Base-by-base conservation (phyloP, 2,329 filamentous ascomycete species). In the Chaetomium sp. region DNA sequence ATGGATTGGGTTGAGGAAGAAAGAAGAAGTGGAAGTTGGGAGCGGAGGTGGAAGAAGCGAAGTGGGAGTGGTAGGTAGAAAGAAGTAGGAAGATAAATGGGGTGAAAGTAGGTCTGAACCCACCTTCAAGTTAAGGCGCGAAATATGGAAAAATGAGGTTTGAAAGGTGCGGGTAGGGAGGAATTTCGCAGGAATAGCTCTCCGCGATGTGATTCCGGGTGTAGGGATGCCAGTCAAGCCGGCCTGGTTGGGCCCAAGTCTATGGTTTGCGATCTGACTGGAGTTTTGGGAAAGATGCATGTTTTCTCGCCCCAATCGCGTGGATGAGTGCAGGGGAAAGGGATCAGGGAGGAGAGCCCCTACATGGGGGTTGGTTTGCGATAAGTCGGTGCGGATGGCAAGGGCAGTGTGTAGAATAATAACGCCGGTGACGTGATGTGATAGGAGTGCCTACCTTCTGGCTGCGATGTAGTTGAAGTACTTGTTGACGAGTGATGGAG, bases 221-320 rank as follows among this genome's bases (percentile, higher is more conserved):
- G 12, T 35, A 50, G 23, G 23, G 51, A 45, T 6, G 31, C 13
- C 23, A 23, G 55, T 21, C 49, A 63, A 59, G 33, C 47, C n/a
- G 23, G 16, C 10, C 23, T 38, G 56, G 38, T 59, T 49, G 56
- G 42, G 45, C n/a, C 38, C 49, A 45, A 38, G 25, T 58, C 12
- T 62, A 25, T 19, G 45, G 27, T 57, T 31, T 62, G 45, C 13
- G 31, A 12, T 57, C 21, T 33, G 31, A 53, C 31, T 42, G 31
- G 13, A 10, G 2, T 4, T 45, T 25, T n/a, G 29, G 23, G 29
- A 35, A 31, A 12, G 19, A 6, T 55, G 27, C 29, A 19, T 23
- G 21, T 19, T 19, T 21, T n/a, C 38, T 57, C 60, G 16, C 16
- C 29, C 38, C 13, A 16, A 21, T n/a, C 8, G 27, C 50, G n/a